A percentile compares a stretch with the other conserved stretches of the same genome.
These are phyloP conservation scores for sweet orange (Citrus sinensis) DNA, from an alignment of 345 rosid species.

Conservation along the genomic window DNA sequence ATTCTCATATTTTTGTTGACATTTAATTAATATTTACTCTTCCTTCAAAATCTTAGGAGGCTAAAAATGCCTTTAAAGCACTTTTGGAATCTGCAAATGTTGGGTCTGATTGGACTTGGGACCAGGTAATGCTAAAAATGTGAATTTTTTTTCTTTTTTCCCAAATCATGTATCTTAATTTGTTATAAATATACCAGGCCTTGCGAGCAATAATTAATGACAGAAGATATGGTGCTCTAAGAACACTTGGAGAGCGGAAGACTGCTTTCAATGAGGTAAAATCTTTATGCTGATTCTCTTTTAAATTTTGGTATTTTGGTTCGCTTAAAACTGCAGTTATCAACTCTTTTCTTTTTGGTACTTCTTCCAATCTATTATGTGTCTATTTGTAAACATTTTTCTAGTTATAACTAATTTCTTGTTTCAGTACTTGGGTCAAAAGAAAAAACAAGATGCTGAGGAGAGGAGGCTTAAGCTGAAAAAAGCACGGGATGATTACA, in stretches of 20 bases:
- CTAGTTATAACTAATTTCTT: constrained; percentile 7
- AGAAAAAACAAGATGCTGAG: constrained; percentile 76
- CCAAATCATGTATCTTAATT: constrained; percentile 20
- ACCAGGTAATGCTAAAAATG: constrained; percentile 55
- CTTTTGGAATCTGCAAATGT: constrained; percentile 81
- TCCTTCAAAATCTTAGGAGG: constrained; percentile 51
- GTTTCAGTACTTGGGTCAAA: constrained; percentile 71
- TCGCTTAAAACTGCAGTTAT: constrained; percentile 3
- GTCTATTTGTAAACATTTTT: constrained; percentile 6
- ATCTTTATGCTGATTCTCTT: neutral
- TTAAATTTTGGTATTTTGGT: constrained; percentile 1
- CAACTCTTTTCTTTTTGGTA: constrained; percentile 6
- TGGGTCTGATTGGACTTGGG: constrained; percentile 97
- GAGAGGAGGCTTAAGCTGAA: constrained; percentile 66
- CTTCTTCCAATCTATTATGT: constrained; percentile 7
- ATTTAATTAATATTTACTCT: constrained; percentile 3
- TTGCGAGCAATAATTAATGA: constrained; percentile 87
- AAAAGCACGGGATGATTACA: constrained; percentile 74
- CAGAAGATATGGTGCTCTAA: constrained; percentile 84
- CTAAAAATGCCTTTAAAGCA: constrained; percentile 71
- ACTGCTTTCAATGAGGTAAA: constrained; percentile 92
- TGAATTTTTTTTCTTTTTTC: constrained; percentile 5
- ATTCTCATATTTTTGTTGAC: constrained; percentile 6
- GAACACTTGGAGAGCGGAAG: constrained; percentile 94
- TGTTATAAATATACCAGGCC: constrained; percentile 47